phyloP scores from a whole-genome alignment of 495 filamentous ascomycete genomes.

The Elaphomyces granulatus region DNA sequence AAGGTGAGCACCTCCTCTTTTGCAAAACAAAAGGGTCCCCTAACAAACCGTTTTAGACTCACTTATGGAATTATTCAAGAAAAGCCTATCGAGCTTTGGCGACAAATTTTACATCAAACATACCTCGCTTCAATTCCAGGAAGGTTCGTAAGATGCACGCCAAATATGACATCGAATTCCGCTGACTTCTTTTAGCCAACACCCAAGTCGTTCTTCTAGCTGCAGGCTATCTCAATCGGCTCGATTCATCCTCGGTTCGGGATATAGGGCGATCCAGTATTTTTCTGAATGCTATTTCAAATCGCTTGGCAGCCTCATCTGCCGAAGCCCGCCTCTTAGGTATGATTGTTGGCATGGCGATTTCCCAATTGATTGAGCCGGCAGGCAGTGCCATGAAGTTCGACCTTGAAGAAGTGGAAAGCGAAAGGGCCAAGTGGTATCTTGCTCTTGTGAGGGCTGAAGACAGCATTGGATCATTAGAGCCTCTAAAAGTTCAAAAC shows the following conservation, averaged over 20 bases:
- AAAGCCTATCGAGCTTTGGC: constrained; percentile 56
- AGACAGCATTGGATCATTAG: constrained; percentile 49
- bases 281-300: constrained; percentile 70
- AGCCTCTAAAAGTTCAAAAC: constrained; percentile 26
- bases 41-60: constrained; percentile 22
- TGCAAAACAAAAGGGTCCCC: constrained; percentile 1
- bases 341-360: constrained; percentile 71
- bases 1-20: constrained; percentile 20
- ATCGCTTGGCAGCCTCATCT: constrained; percentile 67
- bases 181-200: constrained; percentile 42
- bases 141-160: constrained; percentile 48
- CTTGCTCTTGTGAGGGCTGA: constrained; percentile 44
- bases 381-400: constrained; percentile 64
- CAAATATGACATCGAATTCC: too few species aligned
- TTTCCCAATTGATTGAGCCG: constrained; percentile 70
- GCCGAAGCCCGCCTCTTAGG: constrained; percentile 66
- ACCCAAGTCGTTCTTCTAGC: constrained; percentile 65
- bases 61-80: constrained; percentile 46
- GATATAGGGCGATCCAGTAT: constrained; percentile 51
- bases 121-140: constrained; percentile 66
- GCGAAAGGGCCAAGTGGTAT: constrained; percentile 64
- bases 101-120: constrained; percentile 81
- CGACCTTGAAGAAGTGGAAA: constrained; percentile 62
- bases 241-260: constrained; percentile 42
- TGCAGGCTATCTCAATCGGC: constrained; percentile 59